Evolutionary conservation across 805 yeast species (phyloP).

Genomic region (Wilhelminamyces savonicus): DNA sequence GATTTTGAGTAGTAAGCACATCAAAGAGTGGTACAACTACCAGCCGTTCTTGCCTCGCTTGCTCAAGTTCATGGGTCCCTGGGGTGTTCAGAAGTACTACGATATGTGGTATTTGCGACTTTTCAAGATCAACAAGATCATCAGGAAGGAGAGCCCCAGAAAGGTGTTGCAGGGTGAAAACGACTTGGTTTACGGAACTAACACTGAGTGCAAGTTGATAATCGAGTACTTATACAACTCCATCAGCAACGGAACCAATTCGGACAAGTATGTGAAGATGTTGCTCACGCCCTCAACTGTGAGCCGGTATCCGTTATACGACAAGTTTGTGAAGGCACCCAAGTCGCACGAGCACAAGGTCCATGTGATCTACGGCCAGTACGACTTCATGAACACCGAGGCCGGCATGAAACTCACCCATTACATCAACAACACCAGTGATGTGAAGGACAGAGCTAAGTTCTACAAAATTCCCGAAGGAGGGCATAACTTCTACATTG

Average conservation of each 20-base stretch:
- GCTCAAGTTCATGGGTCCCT: slow-evolving; percentile 39
- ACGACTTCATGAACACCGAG: slow-evolving; percentile 65
- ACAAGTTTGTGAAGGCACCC: slow-evolving; percentile 37
- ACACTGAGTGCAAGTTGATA: slow-evolving; percentile 27
- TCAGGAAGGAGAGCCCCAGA: slow-evolving; percentile 15
- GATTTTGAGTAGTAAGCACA: slow-evolving; percentile 21
- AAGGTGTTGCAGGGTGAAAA: slow-evolving; percentile 16
- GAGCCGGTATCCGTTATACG: slow-evolving; percentile 61
- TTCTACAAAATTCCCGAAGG: slow-evolving; percentile 27
- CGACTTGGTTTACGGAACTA: slow-evolving; percentile 32
- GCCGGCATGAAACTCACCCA: slow-evolving; percentile 41
- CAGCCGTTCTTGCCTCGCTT: slow-evolving; percentile 43
- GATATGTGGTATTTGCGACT: slow-evolving; percentile 36
- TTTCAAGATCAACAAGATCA: slow-evolving; percentile 32
- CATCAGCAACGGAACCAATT: slow-evolving; percentile 30
- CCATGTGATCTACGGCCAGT: slow-evolving; percentile 57
- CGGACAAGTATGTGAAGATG: slow-evolving; percentile 40
- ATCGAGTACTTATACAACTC: slow-evolving; percentile 38
- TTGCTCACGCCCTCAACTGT: slow-evolving; percentile 52
- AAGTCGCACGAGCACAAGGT: slow-evolving; percentile 21
- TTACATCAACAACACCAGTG: slow-evolving; percentile 12
- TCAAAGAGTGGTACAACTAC: slow-evolving; percentile 31
- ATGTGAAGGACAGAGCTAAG: slow-evolving; percentile 12
- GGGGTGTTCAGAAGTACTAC: slow-evolving; percentile 31
- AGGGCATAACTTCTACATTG: slow-evolving; percentile 40